Percentiles rank a stretch among this genome's conserved stretches.
Conservation (phyloP, 1,284 basidiomycete genomes). For the Polyporus tsugae region DNA sequence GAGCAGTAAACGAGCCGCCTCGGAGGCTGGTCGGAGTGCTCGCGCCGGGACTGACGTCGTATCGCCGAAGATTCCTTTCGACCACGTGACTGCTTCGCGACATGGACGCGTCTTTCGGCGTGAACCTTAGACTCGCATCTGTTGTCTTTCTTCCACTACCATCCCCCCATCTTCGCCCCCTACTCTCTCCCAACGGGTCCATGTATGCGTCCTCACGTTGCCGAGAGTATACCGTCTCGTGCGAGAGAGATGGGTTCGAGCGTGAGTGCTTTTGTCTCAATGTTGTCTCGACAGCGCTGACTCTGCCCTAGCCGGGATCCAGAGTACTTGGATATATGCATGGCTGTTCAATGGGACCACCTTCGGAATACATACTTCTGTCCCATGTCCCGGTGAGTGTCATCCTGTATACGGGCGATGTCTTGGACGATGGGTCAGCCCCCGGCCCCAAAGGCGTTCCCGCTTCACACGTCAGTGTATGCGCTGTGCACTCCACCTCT, state of each 20-base stretch:
- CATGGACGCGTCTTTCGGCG: background rate
- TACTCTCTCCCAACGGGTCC: background rate
- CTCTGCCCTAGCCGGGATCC: background rate
- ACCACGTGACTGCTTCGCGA: background rate
- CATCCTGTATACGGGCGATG: background rate
- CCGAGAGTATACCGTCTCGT: background rate
- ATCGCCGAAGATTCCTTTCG: background rate
- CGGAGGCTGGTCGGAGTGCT: background rate
- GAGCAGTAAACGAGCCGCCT: too few species aligned
- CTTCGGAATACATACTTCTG: background rate
- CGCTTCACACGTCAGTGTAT: background rate
- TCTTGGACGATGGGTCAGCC: background rate
- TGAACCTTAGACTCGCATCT: background rate
- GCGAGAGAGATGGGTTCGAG: background rate
- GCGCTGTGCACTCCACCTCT: background rate
- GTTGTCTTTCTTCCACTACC: slow-evolving; percentile 1
- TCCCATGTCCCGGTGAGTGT: background rate
- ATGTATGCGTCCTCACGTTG: background rate
- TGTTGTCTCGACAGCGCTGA: background rate
- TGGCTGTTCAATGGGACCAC: too few species aligned
- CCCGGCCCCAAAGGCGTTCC: background rate
- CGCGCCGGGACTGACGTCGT: background rate
- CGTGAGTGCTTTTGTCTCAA: background rate
- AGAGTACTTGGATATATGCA: background rate
- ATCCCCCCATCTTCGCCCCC: background rate